Evolutionary conservation across 2,329 filamentous ascomycete genomes (phyloP).

Genomic region (Alternaria incomplexa): DNA sequence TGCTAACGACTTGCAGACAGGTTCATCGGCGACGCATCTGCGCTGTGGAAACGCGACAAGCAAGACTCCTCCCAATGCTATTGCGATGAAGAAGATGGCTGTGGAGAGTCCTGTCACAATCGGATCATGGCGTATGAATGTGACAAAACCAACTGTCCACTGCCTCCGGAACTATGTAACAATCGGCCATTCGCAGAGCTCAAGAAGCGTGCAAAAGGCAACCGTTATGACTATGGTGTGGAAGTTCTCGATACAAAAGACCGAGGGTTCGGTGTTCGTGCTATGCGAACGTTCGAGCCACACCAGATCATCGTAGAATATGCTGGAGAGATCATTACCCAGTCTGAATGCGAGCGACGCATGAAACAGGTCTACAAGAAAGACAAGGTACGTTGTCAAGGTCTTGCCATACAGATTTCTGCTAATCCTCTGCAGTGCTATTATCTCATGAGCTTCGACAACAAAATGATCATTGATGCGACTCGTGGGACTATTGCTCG

Average conservation of each 20-base stretch:
- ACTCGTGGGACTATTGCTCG: conserved; percentile 94
- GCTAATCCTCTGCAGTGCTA: conserved; percentile 71
- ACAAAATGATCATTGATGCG: conserved; percentile 98
- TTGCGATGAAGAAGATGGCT: conserved; percentile 69
- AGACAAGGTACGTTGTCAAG: conserved; percentile 71
- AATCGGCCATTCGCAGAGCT: conserved; percentile 90
- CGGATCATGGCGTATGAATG: conserved; percentile 98
- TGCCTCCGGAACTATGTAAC: conserved; percentile 74
- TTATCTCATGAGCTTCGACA: conserved; percentile 98
- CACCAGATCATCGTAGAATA: conserved; percentile 99
- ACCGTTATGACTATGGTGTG: conserved; percentile 89
- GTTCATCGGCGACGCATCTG: conserved; percentile 82
- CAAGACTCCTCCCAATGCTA: conserved; percentile 73
- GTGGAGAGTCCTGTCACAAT: conserved; percentile 90
- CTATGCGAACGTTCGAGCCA: conserved; percentile 83
- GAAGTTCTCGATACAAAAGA: conserved; percentile 92
- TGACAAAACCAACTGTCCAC: conserved; percentile 84
- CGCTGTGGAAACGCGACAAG: conserved; percentile 81
- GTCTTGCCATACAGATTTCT: not conserved
- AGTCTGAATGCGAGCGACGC: conserved; percentile 87
- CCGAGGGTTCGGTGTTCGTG: conserved; percentile 88
- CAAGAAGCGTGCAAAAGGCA: conserved; percentile 69
- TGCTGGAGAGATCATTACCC: conserved; percentile 95
- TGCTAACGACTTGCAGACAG: conserved; percentile 66
- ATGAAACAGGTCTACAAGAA: conserved; percentile 95